A percentile compares a stretch with the other conserved stretches of the same genome.
phyloP scores from a whole-genome alignment of 2,329 filamentous ascomycete species.

The Colletotrichum eremochloae region DNA sequence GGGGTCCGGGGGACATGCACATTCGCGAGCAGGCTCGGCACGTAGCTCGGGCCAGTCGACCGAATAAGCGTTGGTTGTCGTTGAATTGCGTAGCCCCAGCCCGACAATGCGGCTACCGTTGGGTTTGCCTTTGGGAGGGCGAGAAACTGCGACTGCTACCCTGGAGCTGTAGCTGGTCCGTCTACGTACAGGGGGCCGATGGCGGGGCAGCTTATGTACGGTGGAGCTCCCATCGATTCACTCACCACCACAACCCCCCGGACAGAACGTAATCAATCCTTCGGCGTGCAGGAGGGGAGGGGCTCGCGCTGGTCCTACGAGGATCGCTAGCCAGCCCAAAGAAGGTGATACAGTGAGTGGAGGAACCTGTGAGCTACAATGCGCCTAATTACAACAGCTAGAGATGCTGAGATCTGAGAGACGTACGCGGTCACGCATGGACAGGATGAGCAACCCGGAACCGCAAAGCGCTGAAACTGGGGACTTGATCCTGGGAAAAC shows the following conservation, averaged over 20 bases:
- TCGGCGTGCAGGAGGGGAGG: conserved; percentile 2
- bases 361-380: conserved; percentile 2
- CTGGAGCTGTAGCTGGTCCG: conserved; percentile 29
- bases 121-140: conserved; percentile 6
- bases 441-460: conserved; percentile 25
- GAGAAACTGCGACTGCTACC: conserved; percentile 19
- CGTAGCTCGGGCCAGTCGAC: conserved; percentile 21
- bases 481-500: conserved; percentile 16
- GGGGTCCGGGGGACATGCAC: neutral
- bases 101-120: conserved; percentile 24
- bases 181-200: conserved; percentile 23
- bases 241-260: neutral
- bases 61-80: conserved; percentile 21
- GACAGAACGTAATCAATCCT: conserved; percentile 12
- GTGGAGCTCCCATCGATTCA: conserved; percentile 1
- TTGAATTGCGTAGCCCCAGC: conserved; percentile 24
- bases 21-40: conserved; percentile 14
- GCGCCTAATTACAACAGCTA: conserved; percentile 18
- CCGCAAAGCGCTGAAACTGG: conserved; percentile 20
- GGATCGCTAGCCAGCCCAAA: conserved; percentile 10
- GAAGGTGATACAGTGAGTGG: neutral
- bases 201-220: conserved; percentile 17
- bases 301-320: conserved; percentile 22
- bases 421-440: conserved; percentile 28
- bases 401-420: conserved; percentile 4